Conservation (phyloP, 331 rosid genomes). For the Rhamnella rubrinervis region DNA sequence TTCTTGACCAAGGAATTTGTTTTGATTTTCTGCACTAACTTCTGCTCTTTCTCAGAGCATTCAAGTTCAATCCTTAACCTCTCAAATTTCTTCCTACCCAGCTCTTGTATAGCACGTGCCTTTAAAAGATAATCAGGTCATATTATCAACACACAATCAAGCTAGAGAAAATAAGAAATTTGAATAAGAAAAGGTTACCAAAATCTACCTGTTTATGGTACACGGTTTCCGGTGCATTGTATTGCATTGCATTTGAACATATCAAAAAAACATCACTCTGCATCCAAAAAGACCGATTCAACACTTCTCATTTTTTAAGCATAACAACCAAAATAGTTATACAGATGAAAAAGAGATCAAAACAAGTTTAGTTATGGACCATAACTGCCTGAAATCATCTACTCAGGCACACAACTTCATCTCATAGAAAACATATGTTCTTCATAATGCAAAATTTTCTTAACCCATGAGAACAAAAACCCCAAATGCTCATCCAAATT, state of each 20-base stretch:
- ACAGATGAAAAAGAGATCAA: too few species aligned
- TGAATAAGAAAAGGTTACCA: constrained; percentile 10
- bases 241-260: constrained; percentile 90
- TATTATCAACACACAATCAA: constrained; percentile 20
- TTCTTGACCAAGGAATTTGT: constrained; percentile 61
- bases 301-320: neutral
- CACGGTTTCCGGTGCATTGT: constrained; percentile 79
- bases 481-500: too few species aligned
- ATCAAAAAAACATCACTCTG: constrained; percentile 82
- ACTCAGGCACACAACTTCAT: too few species aligned
- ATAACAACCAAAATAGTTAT: neutral
- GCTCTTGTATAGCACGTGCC: constrained; percentile 96
- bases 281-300: constrained; percentile 40
- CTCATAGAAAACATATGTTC: too few species aligned
- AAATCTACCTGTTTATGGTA: constrained; percentile 83
- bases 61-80: constrained; percentile 55
- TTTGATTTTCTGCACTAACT: constrained; percentile 56
- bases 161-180: constrained; percentile 5
- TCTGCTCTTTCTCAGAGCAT: constrained; percentile 60
- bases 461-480: too few species aligned
- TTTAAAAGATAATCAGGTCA: constrained; percentile 33
- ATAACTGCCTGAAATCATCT: too few species aligned
- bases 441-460: too few species aligned
- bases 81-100: constrained; percentile 72
- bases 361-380: too few species aligned